phyloP scores from a whole-genome alignment of 192 early-diverging fungal species.

The Entophlyctis luteolus region DNA sequence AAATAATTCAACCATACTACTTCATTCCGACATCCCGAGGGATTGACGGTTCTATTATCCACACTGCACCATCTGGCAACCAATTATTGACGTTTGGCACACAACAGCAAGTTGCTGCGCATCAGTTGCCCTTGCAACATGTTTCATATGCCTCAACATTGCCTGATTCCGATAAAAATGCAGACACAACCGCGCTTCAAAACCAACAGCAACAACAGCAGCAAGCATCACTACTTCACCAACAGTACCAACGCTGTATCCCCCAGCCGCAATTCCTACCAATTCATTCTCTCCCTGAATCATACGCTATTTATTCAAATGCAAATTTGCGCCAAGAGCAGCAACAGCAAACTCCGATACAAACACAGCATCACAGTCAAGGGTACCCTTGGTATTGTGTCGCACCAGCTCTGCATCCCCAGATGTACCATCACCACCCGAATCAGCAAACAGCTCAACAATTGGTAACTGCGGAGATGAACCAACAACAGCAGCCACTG shows the following conservation, averaged over 20 bases:
- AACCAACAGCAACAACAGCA: not conserved
- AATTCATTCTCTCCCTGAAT: not conserved
- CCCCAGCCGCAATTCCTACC: no score
- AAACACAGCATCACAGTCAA: no score
- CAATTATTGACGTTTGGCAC: not conserved
- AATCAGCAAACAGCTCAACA: no score
- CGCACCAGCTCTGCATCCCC: not conserved
- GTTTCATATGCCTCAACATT: not conserved
- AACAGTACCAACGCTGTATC: not conserved
- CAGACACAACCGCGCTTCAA: not conserved
- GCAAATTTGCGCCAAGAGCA: not conserved
- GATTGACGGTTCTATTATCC: conserved; percentile 4
- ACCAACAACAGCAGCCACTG: no score
- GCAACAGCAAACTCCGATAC: not conserved
- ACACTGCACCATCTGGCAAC: not conserved
- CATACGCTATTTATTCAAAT: not conserved
- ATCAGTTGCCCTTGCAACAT: not conserved
- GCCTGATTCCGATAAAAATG: not conserved
- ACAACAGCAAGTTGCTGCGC: not conserved
- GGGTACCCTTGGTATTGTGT: not conserved
- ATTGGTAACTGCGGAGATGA: no score
- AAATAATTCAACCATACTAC: conserved; percentile 18
- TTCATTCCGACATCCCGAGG: conserved; percentile 5
- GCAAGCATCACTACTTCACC: not conserved
- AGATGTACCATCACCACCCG: not conserved